Evolutionary conservation across 2,329 filamentous ascomycete genomes (phyloP).

Genomic region (Botrytis squamosa): DNA sequence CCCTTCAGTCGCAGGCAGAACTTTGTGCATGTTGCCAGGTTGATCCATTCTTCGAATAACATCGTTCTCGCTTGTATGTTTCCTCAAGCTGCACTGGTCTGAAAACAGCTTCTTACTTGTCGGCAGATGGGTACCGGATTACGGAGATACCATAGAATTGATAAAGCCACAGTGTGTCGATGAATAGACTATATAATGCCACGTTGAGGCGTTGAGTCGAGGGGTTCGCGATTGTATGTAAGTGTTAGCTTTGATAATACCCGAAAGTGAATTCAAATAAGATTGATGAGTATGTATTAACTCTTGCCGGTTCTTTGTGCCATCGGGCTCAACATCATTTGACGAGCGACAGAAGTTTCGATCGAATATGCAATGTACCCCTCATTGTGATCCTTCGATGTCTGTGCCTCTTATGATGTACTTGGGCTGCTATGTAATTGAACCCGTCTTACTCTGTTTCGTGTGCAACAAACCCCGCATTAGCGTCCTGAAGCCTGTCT

Average conservation of each 20-base stretch:
- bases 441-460: background rate
- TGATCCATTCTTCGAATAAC: background rate
- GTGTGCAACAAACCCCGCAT: background rate
- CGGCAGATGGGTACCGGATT: background rate
- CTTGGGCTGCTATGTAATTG: background rate
- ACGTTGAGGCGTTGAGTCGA: background rate
- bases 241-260: background rate
- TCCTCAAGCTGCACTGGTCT: background rate
- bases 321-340: background rate
- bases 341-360: background rate
- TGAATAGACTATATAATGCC: background rate
- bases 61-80: background rate
- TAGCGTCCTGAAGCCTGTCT: background rate
- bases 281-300: background rate
- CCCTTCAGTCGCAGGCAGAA: background rate
- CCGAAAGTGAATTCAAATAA: background rate
- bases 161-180: background rate
- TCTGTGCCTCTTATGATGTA: background rate
- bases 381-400: background rate
- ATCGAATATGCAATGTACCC: background rate
- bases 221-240: background rate
- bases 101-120: background rate
- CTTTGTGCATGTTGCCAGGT: background rate
- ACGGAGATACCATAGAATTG: background rate
- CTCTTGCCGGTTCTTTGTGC: too few relatives aligned